phyloP scores from a whole-genome alignment of 225 moss, liverwort and hornwort genomes.

The Sphagnum contortum region DNA sequence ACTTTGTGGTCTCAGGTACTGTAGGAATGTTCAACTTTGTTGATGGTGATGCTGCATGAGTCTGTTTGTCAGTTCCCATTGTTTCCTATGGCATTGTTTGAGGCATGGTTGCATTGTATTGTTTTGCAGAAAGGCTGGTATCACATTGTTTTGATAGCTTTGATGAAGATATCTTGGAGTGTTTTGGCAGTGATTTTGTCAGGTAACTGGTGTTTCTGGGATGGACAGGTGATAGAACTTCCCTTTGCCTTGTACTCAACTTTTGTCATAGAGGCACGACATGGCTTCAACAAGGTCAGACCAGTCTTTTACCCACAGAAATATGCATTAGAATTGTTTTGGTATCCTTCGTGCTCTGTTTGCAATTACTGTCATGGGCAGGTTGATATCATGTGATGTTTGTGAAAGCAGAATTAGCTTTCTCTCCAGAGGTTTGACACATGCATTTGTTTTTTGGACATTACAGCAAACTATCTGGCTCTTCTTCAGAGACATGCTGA shows the following conservation, averaged over 20 bases:
- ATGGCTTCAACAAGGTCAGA: constrained; percentile 86
- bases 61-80: no score
- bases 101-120: no score
- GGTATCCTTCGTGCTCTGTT: neutral
- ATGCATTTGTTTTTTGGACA: constrained; percentile 3
- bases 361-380: no score
- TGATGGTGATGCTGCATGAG: no score
- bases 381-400: no score
- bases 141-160: no score
- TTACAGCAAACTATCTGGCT: constrained; percentile 80
- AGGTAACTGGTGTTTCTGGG: no score
- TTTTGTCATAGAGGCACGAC: constrained; percentile 91
- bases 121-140: no score
- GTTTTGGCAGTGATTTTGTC: no score
- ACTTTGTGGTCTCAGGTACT: constrained; percentile 81
- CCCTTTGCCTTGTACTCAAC: constrained; percentile 89
- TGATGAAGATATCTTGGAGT: no score
- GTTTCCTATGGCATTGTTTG: no score
- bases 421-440: neutral
- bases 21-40: neutral
- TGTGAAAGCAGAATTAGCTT: no score
- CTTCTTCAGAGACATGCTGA: constrained; percentile 77
- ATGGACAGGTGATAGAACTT: constrained; percentile 57
- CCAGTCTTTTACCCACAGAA: neutral
- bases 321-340: neutral